phyloP scores from a whole-genome alignment of 768 basidiomycete species.

The Pleurotus cornucopiae region DNA sequence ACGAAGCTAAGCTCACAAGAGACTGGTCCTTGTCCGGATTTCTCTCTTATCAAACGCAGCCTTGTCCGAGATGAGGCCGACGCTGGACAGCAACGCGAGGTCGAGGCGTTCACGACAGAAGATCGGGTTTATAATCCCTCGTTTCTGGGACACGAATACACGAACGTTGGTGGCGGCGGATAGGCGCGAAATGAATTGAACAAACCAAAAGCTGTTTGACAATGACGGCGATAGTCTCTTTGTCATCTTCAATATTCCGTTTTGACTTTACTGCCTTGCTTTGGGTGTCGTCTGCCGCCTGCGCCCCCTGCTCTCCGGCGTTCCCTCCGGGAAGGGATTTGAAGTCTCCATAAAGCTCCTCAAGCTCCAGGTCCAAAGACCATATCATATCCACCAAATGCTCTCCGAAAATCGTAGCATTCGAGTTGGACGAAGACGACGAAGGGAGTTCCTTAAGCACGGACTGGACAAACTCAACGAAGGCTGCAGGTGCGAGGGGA shows the following conservation, averaged over 20 bases:
- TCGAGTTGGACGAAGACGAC: slow-evolving; percentile 49
- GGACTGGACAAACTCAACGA: slow-evolving; percentile 63
- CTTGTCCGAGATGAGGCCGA: slow-evolving; percentile 70
- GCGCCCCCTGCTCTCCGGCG: slow-evolving; percentile 22
- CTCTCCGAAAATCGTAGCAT: slow-evolving; percentile 54
- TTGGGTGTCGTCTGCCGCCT: slow-evolving; percentile 10
- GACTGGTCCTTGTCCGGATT: slow-evolving; percentile 71
- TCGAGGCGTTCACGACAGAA: slow-evolving; percentile 78
- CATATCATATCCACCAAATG: slow-evolving; percentile 76
- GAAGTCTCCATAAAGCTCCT: slow-evolving; percentile 61
- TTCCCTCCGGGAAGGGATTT: slow-evolving; percentile 33
- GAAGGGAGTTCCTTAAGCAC: slow-evolving; percentile 60
- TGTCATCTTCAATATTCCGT: slow-evolving; percentile 57
- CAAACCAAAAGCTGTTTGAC: slow-evolving; percentile 63
- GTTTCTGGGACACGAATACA: slow-evolving; percentile 35
- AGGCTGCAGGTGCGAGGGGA: slow-evolving; percentile 41
- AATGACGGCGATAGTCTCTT: slow-evolving; percentile 50
- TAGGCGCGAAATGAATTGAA: slow-evolving; percentile 11
- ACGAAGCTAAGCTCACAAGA: slow-evolving; percentile 57
- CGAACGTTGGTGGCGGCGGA: slow-evolving; percentile 8
- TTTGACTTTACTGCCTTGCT: slow-evolving; percentile 45
- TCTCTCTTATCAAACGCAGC: slow-evolving; percentile 70
- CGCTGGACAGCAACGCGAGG: slow-evolving; percentile 52
- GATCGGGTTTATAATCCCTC: slow-evolving; percentile 51
- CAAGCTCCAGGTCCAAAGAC: slow-evolving; percentile 74